Evolutionary conservation across 1,139 yeast species (phyloP).

Genomic region (Sugiyamaella paludigena): DNA sequence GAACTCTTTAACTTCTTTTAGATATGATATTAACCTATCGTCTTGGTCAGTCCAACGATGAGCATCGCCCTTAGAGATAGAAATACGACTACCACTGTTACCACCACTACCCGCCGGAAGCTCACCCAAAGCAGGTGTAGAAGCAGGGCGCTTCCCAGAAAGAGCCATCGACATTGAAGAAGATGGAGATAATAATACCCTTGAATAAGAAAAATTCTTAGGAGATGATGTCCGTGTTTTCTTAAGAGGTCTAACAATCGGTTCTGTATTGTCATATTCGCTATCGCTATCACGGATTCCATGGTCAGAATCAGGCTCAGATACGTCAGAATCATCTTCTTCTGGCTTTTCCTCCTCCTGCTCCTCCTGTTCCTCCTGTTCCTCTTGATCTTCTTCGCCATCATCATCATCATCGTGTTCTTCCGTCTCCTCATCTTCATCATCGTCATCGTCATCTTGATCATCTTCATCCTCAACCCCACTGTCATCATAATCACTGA

Average conservation of each 20-base stretch:
- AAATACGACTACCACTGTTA: no score
- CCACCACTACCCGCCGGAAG: no score
- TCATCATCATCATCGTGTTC: neutral
- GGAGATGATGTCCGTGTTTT: no score
- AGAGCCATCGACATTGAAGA: no score
- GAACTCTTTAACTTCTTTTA: slow-evolving; percentile 39
- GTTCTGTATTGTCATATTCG: no score
- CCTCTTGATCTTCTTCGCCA: neutral
- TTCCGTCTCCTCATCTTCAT: neutral
- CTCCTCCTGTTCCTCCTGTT: neutral
- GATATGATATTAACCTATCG: slow-evolving; percentile 40
- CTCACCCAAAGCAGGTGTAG: neutral
- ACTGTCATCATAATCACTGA: no score
- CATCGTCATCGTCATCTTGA: neutral
- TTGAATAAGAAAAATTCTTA: no score
- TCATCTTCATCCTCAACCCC: no score
- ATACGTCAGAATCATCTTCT: slow-evolving; percentile 12
- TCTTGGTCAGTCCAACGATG: slow-evolving; percentile 40
- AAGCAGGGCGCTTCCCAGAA: no score
- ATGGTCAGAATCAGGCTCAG: neutral
- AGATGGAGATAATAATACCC: no score
- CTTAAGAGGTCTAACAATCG: no score
- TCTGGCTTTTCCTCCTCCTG: slow-evolving; percentile 24
- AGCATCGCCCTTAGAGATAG: neutral
- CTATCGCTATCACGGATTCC: no score